These are phyloP conservation scores for Mycena albidolilacea DNA, from an alignment of 768 basidiomycete species.

Conservation along the genomic window DNA sequence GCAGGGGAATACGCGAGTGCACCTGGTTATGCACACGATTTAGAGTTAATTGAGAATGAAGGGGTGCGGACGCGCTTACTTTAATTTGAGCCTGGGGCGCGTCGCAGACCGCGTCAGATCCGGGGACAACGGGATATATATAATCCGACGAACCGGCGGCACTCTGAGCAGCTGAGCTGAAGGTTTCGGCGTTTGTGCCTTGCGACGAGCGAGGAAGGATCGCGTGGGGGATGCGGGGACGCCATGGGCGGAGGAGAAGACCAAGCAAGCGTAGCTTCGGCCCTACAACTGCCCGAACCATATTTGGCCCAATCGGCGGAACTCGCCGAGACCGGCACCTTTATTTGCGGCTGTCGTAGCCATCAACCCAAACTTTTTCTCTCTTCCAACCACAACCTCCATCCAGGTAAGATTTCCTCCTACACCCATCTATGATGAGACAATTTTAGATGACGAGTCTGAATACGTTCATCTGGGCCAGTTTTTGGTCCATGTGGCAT, in stretches of 20 bases:
- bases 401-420: conserved; percentile 43
- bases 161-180: conserved; percentile 53
- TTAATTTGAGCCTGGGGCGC: conserved; percentile 72
- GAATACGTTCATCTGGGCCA: conserved; percentile 61
- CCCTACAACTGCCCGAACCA: not conserved
- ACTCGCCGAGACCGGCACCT: too few relatives aligned
- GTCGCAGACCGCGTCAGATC: conserved; percentile 18
- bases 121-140: conserved; percentile 34
- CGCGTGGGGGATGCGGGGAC: conserved; percentile 23
- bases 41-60: conserved; percentile 29
- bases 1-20: conserved; percentile 77
- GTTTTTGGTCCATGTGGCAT: conserved; percentile 60
- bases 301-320: not conserved
- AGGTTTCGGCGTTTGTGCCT: conserved; percentile 39
- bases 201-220: conserved; percentile 30
- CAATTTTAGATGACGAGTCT: conserved; percentile 82
- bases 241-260: conserved; percentile 43
- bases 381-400: conserved; percentile 36
- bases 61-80: conserved; percentile 57
- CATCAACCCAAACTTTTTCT: not conserved
- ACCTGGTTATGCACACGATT: conserved; percentile 53
- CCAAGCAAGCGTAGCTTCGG: not conserved
- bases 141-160: conserved; percentile 59
- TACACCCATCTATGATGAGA: conserved; percentile 54
- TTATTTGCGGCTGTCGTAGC: conserved; percentile 1